A percentile compares a stretch with the other conserved stretches of the same genome.
Evolutionary conservation across 192 early-diverging fungal species (phyloP).

Genomic region (Coemansia sp.): DNA sequence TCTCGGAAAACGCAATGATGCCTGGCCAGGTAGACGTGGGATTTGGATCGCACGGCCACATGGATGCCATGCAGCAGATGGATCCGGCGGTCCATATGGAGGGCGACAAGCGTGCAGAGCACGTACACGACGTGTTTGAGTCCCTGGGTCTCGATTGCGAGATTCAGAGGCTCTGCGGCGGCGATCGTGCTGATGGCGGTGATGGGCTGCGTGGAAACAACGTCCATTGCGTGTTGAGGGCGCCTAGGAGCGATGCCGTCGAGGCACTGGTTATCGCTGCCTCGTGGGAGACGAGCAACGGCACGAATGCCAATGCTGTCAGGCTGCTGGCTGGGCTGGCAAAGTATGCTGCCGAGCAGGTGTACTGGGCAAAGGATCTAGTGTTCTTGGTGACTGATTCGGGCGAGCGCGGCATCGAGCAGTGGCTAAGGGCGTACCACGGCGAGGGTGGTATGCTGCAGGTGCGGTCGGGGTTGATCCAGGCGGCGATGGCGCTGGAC

Average conservation of each 20-base stretch:
- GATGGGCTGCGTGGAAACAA: constrained; percentile 55
- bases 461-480: constrained; percentile 72
- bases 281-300: constrained; percentile 68
- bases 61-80: constrained; percentile 23
- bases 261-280: constrained; percentile 85
- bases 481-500: constrained; percentile 83
- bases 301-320: constrained; percentile 33
- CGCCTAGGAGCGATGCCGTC: constrained; percentile 81
- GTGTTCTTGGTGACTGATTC: constrained; percentile 83
- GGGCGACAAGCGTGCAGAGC: constrained; percentile 10
- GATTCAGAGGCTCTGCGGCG: constrained; percentile 29
- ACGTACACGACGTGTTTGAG: constrained; percentile 17
- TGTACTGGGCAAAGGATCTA: constrained; percentile 91
- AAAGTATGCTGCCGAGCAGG: constrained; percentile 52
- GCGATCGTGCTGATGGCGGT: not conserved
- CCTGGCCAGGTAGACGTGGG: constrained; percentile 59
- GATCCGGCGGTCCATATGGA: constrained; percentile 6
- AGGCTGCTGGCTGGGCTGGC: constrained; percentile 43
- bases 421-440: constrained; percentile 90
- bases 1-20: constrained; percentile 76
- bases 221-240: constrained; percentile 75
- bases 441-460: constrained; percentile 47
- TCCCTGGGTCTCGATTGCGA: constrained; percentile 43
- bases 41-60: constrained; percentile 32
- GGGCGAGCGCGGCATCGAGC: constrained; percentile 69